Base-by-base conservation (phyloP, 345 rosid species). In the Eucalyptus pauciflora region DNA sequence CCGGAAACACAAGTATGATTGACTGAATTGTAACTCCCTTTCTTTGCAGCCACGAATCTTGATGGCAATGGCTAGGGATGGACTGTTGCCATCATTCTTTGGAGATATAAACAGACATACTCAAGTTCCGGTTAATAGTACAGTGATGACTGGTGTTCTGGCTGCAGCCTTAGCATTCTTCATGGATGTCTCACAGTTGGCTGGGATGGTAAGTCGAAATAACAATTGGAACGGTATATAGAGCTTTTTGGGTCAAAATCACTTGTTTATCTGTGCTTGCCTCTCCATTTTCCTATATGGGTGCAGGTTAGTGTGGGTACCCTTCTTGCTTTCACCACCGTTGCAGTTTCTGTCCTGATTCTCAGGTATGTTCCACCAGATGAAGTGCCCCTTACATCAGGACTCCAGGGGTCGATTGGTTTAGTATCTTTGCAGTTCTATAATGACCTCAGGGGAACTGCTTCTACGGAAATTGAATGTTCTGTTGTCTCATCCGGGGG, bases 11-110 rank as follows among this genome's bases (percentile, higher is more conserved):
- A 37, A 37, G 46, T 71, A 71, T 71, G 46, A 37, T 71, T 37
- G 83, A 37, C 46, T 37, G 8, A 37, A 71, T 18, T 10, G 43
- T 10, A 41, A 37, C 46, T 71, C 46, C 45, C 33, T 76, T 52
- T 86, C 85, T 76, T 50, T 88, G 37, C 94, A 97, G 99, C 99
- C 98, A 15, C 94, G 98, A 62, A 96, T 96, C 91, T 93, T 97
- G 92, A 94, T 97, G 99, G 97, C 98, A 58, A 97, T 97, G 99
- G 95, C 99, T 80, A 94, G 99, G 92, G 99, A 97, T 93, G 99
- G 99, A 89, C 90, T 97, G 91, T 94, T 96, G 86, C 99, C 99
- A 33, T 60, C 97, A 60, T 91, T 97, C 91, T 97, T 97, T 91
- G 95, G 97, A 80, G 97, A 96, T 49, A 93, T 96, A 89, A 95